Evolutionary conservation across 139 green algal genomes (phyloP).

Genomic region (Eudorina sp.): DNA sequence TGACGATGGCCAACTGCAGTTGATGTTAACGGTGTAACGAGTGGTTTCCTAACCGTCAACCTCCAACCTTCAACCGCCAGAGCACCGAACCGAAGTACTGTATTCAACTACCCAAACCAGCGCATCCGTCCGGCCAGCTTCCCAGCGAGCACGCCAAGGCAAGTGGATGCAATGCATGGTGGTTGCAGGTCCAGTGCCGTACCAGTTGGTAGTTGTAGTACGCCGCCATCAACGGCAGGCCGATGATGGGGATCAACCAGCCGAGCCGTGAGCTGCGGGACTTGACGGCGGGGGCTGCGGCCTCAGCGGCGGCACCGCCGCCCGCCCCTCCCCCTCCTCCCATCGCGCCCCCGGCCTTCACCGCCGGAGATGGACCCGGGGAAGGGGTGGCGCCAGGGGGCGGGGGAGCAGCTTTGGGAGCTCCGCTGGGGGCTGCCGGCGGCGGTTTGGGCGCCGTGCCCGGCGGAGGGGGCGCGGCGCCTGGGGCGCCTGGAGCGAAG

Average conservation of each 20-base stretch:
- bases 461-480: not conserved
- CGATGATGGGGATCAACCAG: constrained; percentile 14
- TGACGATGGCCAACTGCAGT: too few species aligned
- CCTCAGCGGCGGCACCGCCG: not conserved
- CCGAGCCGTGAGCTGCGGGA: not conserved
- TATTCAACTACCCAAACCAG: too few species aligned
- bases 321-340: not conserved
- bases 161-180: too few species aligned
- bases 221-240: not conserved
- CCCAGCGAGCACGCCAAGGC: too few species aligned
- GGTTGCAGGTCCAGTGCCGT: too few species aligned
- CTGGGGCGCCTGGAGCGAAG: constrained; percentile 15
- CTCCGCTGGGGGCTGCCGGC: not conserved
- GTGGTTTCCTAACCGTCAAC: too few species aligned
- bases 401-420: not conserved
- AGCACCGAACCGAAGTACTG: too few species aligned
- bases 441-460: not conserved
- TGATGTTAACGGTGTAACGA: too few species aligned
- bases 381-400: not conserved
- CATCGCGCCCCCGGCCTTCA: too few species aligned
- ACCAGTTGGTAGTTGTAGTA: constrained; percentile 27
- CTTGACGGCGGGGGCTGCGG: not conserved
- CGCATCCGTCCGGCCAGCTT: too few species aligned
- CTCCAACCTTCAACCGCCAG: too few species aligned
- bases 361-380: too few species aligned